Conservation (phyloP, 2,329 filamentous ascomycete genomes). For the Sphaerulina vaccinii region DNA sequence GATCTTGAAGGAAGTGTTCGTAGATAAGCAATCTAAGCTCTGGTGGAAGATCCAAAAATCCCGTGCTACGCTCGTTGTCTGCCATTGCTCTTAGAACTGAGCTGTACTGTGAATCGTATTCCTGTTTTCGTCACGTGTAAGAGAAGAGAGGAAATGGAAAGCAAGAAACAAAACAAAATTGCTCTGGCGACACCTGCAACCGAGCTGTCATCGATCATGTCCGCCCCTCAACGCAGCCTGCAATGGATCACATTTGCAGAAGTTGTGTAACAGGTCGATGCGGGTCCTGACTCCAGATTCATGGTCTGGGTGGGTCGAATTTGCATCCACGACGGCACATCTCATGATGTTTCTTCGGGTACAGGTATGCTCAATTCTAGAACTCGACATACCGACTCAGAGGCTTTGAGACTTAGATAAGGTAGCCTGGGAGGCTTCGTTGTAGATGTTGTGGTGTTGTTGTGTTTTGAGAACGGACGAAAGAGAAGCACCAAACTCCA, state of each 20-base stretch:
- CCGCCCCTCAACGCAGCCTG: neutral
- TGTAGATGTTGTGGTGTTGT: too few species aligned
- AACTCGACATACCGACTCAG: too few species aligned
- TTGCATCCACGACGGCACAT: too few species aligned
- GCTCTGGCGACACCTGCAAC: too few species aligned
- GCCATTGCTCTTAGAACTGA: neutral
- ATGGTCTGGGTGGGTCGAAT: too few species aligned
- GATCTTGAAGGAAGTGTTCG: slow-evolving; percentile 6
- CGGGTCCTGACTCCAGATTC: slow-evolving; percentile 4
- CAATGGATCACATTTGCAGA: neutral
- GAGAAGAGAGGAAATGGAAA: neutral
- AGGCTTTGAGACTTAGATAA: too few species aligned
- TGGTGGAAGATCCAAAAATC: neutral
- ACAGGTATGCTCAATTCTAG: too few species aligned
- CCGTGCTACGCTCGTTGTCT: neutral
- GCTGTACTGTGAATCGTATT: too few species aligned
- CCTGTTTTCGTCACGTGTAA: too few species aligned
- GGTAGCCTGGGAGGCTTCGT: too few species aligned
- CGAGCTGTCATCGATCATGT: neutral
- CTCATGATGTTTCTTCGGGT: too few species aligned
- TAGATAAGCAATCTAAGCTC: slow-evolving; percentile 10
- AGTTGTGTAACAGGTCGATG: slow-evolving; percentile 6
- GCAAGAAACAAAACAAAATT: neutral
- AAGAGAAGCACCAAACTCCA: neutral
- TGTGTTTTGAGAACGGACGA: neutral